These are phyloP conservation scores for Isatis lusitanica DNA, from an alignment of 441 rosid genomes.

Conservation along the genomic window DNA sequence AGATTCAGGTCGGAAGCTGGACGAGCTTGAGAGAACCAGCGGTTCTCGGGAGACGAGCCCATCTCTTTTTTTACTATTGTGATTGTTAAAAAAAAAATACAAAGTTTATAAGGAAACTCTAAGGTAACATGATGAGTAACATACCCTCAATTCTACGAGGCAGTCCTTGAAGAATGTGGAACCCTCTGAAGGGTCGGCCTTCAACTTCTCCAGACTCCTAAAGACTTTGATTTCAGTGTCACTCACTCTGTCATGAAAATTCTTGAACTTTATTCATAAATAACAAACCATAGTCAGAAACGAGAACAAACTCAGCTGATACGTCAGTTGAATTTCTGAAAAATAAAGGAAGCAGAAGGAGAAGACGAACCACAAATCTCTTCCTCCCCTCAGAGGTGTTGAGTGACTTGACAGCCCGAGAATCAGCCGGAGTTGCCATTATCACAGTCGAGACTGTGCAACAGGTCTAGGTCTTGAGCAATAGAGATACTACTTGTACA, in stretches of 20 bases:
- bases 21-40: no score
- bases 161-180: conserved; percentile 69
- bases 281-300: neutral
- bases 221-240: conserved; percentile 69
- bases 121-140: neutral
- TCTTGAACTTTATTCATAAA: conserved; percentile 56
- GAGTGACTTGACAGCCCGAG: conserved; percentile 15
- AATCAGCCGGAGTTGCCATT: conserved; percentile 15
- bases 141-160: conserved; percentile 80
- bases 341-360: neutral
- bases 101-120: neutral
- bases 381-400: neutral
- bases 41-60: no score
- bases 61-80: no score
- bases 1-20: no score
- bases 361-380: conserved; percentile 1
- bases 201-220: conserved; percentile 58
- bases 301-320: no score
- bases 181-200: conserved; percentile 66
- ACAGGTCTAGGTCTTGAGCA: no score
- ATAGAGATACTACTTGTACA: no score
- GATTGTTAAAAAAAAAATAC: no score
- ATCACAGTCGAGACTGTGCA: neutral
- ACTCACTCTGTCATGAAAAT: conserved; percentile 53
- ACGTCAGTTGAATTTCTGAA: neutral